These are phyloP conservation scores for Rosa chinensis DNA, from an alignment of 306 rosid genomes.

Conservation along the genomic window DNA sequence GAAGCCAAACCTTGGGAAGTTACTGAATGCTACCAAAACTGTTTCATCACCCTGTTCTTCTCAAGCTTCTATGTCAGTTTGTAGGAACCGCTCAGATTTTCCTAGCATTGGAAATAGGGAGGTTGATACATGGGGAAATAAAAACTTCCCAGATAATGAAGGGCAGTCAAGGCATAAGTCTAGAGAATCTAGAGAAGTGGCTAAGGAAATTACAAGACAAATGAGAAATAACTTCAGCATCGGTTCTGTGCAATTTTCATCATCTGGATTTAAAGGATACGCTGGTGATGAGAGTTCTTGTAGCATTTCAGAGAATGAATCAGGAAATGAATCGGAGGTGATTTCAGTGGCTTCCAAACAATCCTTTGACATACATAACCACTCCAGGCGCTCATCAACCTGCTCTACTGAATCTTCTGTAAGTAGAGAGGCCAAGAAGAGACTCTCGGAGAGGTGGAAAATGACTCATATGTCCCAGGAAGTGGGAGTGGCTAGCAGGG, in stretches of 20 bases:
- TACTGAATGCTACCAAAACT: slow-evolving; percentile 41
- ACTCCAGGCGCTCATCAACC: slow-evolving; percentile 47
- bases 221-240: slow-evolving; percentile 54
- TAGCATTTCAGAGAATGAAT: slow-evolving; percentile 66
- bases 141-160: slow-evolving; percentile 35
- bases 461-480: slow-evolving; percentile 64
- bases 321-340: slow-evolving; percentile 53
- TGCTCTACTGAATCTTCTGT: slow-evolving; percentile 65
- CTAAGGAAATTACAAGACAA: slow-evolving; percentile 75
- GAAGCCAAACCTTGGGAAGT: slow-evolving; percentile 83
- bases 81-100: slow-evolving; percentile 47
- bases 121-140: slow-evolving; percentile 38
- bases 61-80: slow-evolving; percentile 43
- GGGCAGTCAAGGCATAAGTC: slow-evolving; percentile 54
- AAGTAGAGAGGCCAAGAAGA: slow-evolving; percentile 88
- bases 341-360: slow-evolving; percentile 40
- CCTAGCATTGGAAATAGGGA: slow-evolving; percentile 43
- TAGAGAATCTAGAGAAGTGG: slow-evolving; percentile 72
- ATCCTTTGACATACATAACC: slow-evolving; percentile 41
- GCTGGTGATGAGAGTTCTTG: slow-evolving; percentile 67
- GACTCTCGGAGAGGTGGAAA: slow-evolving; percentile 92
- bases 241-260: slow-evolving; percentile 37
- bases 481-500: slow-evolving; percentile 48
- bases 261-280: slow-evolving; percentile 57
- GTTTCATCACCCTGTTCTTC: slow-evolving; percentile 63